Evolutionary conservation across 495 filamentous ascomycete genomes (phyloP).

Genomic region (Penicillium robsamsonii): DNA sequence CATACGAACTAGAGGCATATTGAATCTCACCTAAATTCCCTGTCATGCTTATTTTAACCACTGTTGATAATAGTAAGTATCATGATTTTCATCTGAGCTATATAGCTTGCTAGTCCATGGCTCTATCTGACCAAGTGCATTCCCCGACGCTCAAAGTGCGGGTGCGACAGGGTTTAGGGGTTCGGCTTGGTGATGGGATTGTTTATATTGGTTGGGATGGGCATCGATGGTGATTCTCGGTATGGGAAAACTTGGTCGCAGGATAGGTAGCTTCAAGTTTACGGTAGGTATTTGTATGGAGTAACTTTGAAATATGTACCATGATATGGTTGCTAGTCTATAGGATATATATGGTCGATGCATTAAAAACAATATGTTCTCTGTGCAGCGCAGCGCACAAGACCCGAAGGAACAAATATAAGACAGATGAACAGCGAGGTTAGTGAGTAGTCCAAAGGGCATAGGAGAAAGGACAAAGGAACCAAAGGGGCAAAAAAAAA

Average conservation of each 20-base stretch:
- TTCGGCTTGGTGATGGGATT: no score
- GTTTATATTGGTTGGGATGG: no score
- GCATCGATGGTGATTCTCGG: conserved; percentile 18
- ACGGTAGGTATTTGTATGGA: conserved; percentile 27
- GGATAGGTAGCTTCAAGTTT: conserved; percentile 12
- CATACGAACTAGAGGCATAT: not conserved
- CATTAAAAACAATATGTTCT: not conserved
- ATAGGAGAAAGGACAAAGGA: not conserved
- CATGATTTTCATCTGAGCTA: no score
- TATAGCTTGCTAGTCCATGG: no score
- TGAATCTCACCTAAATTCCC: not conserved
- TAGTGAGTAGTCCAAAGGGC: not conserved
- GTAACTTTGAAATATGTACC: conserved; percentile 1
- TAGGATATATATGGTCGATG: not conserved
- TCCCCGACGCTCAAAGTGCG: no score
- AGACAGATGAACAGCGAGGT: not conserved
- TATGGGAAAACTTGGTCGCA: conserved; percentile 24
- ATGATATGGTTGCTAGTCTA: not conserved
- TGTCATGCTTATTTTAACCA: no score
- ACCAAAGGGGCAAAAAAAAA: not conserved
- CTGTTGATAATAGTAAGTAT: no score
- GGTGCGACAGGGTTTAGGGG: no score
- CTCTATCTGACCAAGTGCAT: no score
- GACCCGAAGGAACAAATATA: not conserved
- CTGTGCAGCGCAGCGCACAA: not conserved